A percentile compares a stretch with the other conserved stretches of the same genome.
phyloP scores from a whole-genome alignment of 805 yeast species.

The Barnettozyma californica region DNA sequence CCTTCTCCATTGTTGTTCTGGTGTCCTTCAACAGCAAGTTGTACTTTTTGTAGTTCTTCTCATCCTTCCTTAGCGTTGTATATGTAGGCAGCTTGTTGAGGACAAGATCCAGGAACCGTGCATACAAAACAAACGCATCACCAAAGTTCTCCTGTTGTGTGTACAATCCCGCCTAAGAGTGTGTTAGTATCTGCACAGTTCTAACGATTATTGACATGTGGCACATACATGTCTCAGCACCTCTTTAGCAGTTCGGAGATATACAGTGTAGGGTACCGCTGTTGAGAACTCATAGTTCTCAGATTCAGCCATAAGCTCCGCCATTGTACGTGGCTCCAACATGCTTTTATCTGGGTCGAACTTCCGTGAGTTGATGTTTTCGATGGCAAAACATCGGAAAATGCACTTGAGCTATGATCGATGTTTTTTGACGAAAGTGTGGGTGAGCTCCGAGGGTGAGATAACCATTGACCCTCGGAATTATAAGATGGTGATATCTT shows the following conservation, averaged over 20 bases:
- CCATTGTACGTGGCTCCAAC: conserved; percentile 17
- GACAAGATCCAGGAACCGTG: conserved; percentile 54
- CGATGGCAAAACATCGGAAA: background rate
- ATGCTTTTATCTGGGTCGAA: background rate
- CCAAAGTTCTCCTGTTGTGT: conserved; percentile 37
- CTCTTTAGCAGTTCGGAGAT: conserved; percentile 50
- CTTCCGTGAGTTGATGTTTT: background rate
- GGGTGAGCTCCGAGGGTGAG: background rate
- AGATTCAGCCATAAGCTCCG: conserved; percentile 42
- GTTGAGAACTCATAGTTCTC: conserved; percentile 48
- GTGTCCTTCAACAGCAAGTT: conserved; percentile 16
- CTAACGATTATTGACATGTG: background rate
- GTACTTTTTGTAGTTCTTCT: conserved; percentile 15
- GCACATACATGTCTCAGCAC: conserved; percentile 37
- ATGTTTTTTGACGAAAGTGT: background rate
- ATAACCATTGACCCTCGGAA: background rate
- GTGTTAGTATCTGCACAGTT: background rate
- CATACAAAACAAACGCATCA: conserved; percentile 51
- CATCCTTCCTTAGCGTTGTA: conserved; percentile 34
- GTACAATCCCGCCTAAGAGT: conserved; percentile 37
- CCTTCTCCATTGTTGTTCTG: conserved; percentile 19
- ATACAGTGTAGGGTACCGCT: conserved; percentile 43
- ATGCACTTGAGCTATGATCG: background rate
- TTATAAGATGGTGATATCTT: background rate
- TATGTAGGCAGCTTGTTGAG: conserved; percentile 42